Percentiles rank a stretch among this genome's conserved stretches.
Evolutionary conservation across 495 filamentous ascomycete genomes (phyloP).

Genomic region (Polyplosphaeria fusca): DNA sequence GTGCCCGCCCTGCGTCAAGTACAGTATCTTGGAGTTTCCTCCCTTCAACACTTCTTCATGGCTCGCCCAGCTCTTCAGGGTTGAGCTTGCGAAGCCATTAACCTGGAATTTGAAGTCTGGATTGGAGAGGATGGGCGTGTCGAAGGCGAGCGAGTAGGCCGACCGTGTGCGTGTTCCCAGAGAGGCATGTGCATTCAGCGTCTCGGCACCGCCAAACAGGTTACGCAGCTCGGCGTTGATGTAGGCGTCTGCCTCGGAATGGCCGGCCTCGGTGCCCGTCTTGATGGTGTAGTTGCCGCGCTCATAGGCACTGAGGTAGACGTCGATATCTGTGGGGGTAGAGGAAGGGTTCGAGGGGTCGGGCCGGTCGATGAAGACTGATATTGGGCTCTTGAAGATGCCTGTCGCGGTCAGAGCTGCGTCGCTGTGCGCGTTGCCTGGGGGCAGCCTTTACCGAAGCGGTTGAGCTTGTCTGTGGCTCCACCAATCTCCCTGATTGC

Average conservation of each 20-base stretch:
- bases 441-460: slow-evolving; percentile 62
- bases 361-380: slow-evolving; percentile 72
- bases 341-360: slow-evolving; percentile 54
- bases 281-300: slow-evolving; percentile 75
- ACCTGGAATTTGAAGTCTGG: slow-evolving; percentile 72
- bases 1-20: slow-evolving; percentile 55
- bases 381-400: slow-evolving; percentile 81
- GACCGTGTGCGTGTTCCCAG: slow-evolving; percentile 84
- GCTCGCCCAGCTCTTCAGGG: slow-evolving; percentile 83
- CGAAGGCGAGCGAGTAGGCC: slow-evolving; percentile 79
- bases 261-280: slow-evolving; percentile 89
- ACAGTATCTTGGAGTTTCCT: slow-evolving; percentile 70
- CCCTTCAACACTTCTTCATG: slow-evolving; percentile 90
- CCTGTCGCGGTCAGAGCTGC: slow-evolving; percentile 47
- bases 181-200: slow-evolving; percentile 77
- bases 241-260: slow-evolving; percentile 87
- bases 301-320: slow-evolving; percentile 73
- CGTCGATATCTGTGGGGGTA: slow-evolving; percentile 69
- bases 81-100: slow-evolving; percentile 74
- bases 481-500: slow-evolving; percentile 65
- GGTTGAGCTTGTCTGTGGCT: slow-evolving; percentile 68
- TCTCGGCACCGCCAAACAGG: slow-evolving; percentile 91
- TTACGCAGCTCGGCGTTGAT: slow-evolving; percentile 80
- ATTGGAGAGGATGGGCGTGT: slow-evolving; percentile 74
- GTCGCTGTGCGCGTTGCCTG: background rate